These are phyloP conservation scores for Tylopilus subfusipes DNA, from an alignment of 768 basidiomycete genomes.

Conservation along the genomic window DNA sequence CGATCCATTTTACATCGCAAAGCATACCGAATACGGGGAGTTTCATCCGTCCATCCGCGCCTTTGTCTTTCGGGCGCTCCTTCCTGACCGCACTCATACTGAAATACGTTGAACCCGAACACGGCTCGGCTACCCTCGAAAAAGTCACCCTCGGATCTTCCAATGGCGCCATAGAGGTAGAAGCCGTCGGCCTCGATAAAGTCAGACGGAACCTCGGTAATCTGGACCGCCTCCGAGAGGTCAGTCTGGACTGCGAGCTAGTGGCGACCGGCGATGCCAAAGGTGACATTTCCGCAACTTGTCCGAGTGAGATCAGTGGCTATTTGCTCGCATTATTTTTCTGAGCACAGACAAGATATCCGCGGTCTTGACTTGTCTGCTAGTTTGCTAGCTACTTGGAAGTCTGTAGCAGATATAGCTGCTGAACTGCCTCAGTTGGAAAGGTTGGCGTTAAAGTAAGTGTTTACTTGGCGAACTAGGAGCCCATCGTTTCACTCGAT, in stretches of 20 bases:
- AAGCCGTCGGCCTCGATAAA: conserved; percentile 80
- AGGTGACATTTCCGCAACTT: conserved; percentile 52
- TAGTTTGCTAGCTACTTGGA: conserved; percentile 73
- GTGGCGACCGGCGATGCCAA: conserved; percentile 51
- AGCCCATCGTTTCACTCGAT: conserved; percentile 16
- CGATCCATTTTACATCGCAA: conserved; percentile 28
- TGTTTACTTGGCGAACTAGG: conserved; percentile 14
- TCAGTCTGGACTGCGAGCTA: conserved; percentile 70
- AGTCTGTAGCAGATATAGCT: conserved; percentile 58
- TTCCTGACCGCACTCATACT: conserved; percentile 71
- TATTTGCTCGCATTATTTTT: conserved; percentile 4
- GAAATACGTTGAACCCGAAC: conserved; percentile 72
- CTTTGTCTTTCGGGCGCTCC: conserved; percentile 55
- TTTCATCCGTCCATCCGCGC: conserved; percentile 70
- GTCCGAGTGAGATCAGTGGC: conserved; percentile 55
- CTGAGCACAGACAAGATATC: conserved; percentile 48
- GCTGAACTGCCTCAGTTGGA: conserved; percentile 58
- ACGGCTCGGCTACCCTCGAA: conserved; percentile 53
- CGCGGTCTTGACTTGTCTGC: conserved; percentile 78
- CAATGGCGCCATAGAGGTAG: conserved; percentile 76
- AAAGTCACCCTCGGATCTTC: conserved; percentile 77
- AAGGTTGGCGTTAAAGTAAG: conserved; percentile 77
- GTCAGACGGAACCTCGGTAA: conserved; percentile 67
- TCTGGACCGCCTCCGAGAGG: conserved; percentile 66
- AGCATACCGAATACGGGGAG: conserved; percentile 64